Evolutionary conservation across 257 asterid species (phyloP).

Genomic region (Osmanthus fragrans): DNA sequence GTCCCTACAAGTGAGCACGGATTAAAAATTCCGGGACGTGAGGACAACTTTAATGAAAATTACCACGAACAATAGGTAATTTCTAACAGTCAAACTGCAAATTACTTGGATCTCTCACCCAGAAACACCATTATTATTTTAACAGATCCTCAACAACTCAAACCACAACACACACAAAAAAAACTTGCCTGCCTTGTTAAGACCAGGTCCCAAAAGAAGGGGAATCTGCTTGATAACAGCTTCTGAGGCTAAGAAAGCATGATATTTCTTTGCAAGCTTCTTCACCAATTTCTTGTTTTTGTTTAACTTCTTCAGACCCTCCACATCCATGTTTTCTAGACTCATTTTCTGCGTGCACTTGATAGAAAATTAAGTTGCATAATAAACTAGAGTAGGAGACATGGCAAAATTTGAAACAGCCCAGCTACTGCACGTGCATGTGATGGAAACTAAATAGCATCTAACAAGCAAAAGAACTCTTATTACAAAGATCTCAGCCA

Average conservation of each 20-base stretch:
- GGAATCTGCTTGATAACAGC: conserved; percentile 27
- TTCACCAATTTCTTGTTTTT: conserved; percentile 31
- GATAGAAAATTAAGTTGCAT: neutral
- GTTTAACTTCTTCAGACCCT: conserved; percentile 26
- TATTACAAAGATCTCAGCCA: neutral
- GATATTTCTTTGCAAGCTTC: conserved; percentile 31
- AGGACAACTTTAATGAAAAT: too few species aligned
- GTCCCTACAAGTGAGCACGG: too few species aligned
- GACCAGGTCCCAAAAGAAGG: conserved; percentile 28
- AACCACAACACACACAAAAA: neutral
- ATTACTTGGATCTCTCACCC: too few species aligned
- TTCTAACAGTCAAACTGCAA: too few species aligned
- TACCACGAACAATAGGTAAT: too few species aligned
- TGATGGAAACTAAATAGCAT: too few species aligned
- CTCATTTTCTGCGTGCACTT: conserved; percentile 18
- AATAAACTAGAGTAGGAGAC: too few species aligned
- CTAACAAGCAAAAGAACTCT: neutral
- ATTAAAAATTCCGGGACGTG: too few species aligned
- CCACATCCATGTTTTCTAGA: conserved; percentile 30
- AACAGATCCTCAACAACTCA: neutral
- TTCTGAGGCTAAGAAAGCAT: conserved; percentile 22
- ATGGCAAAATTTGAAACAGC: neutral
- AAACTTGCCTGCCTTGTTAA: conserved; percentile 30
- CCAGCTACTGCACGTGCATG: neutral
- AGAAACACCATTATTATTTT: neutral